Conservation (phyloP, 2,329 filamentous ascomycete species). For the Neurospora sp. region DNA sequence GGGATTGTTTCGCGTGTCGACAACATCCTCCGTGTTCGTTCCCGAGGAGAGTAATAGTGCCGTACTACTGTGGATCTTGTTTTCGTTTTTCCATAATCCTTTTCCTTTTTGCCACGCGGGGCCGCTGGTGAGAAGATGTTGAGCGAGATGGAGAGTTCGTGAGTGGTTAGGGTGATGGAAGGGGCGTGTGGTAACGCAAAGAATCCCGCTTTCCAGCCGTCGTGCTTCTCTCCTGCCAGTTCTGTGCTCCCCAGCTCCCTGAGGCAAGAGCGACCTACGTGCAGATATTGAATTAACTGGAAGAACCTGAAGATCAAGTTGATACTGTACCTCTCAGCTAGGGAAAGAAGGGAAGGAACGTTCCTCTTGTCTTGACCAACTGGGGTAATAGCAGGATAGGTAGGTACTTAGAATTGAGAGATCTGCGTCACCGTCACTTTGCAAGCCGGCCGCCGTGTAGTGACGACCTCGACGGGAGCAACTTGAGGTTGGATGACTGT, state of each 20-base stretch:
- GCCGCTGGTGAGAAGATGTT: conserved; percentile 61
- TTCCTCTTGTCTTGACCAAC: neutral
- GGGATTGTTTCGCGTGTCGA: neutral
- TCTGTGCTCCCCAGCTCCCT: neutral
- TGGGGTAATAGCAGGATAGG: neutral
- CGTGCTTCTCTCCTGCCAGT: neutral
- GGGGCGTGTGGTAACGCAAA: conserved; percentile 65
- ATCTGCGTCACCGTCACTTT: neutral
- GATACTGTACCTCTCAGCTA: neutral
- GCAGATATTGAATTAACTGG: neutral
- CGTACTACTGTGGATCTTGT: neutral
- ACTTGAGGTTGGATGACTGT: neutral
- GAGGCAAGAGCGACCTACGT: neutral
- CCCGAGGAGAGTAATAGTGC: no score
- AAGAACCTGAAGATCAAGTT: neutral
- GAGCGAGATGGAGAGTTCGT: conserved; percentile 69
- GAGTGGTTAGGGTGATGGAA: conserved; percentile 57
- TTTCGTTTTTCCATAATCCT: neutral
- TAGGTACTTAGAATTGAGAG: neutral
- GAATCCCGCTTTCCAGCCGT: conserved; percentile 17
- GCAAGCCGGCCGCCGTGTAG: neutral
- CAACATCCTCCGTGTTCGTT: neutral
- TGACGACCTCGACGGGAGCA: neutral
- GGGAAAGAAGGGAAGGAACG: neutral
- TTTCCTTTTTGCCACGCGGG: no score